Conservation (phyloP, 2,329 filamentous ascomycete genomes). For the Fusarium illudens region DNA sequence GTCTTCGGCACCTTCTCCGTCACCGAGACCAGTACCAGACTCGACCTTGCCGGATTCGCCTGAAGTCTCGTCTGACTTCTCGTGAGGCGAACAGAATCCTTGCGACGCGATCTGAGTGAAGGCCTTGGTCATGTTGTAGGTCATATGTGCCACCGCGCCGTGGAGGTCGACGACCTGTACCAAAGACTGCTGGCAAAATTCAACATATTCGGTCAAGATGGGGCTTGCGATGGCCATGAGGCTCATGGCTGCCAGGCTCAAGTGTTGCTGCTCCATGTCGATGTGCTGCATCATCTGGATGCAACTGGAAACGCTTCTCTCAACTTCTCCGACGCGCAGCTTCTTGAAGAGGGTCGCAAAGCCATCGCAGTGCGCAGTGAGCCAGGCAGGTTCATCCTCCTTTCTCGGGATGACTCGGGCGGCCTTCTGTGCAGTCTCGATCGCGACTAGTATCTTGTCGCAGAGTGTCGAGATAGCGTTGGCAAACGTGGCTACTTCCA, state of each 20-base stretch:
- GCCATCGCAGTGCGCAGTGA: conserved; percentile 56
- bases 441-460: conserved; percentile 79
- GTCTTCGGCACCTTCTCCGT: conserved; percentile 94
- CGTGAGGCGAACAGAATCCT: conserved; percentile 90
- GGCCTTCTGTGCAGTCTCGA: conserved; percentile 74
- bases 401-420: conserved; percentile 52
- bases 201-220: conserved; percentile 76
- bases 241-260: conserved; percentile 44
- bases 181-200: conserved; percentile 67
- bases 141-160: conserved; percentile 74
- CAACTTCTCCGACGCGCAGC: conserved; percentile 67
- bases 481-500: conserved; percentile 58
- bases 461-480: conserved; percentile 69
- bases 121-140: conserved; percentile 76
- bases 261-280: conserved; percentile 40
- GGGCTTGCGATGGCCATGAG: conserved; percentile 59
- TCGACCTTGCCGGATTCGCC: conserved; percentile 83
- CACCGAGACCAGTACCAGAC: conserved; percentile 90
- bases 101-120: conserved; percentile 83
- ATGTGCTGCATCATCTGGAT: conserved; percentile 49
- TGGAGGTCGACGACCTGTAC: conserved; percentile 71
- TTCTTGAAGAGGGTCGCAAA: conserved; percentile 64
- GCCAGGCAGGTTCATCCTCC: conserved; percentile 49
- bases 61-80: conserved; percentile 76
- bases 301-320: conserved; percentile 50